phyloP scores from a whole-genome alignment of 2,329 filamentous ascomycete genomes.

The Dothistroma septosporum region DNA sequence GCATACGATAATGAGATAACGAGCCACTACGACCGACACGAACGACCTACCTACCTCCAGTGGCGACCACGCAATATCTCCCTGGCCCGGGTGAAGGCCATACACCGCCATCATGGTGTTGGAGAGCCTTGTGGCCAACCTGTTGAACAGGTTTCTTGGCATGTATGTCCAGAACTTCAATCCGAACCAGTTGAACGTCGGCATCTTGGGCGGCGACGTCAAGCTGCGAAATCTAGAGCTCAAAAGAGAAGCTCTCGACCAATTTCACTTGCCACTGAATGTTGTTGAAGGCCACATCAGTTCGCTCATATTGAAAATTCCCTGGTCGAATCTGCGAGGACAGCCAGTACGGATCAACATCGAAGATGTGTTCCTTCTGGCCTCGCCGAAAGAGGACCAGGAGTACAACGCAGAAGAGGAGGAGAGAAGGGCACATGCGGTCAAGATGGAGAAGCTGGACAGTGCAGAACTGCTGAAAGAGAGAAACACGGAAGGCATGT shows the following conservation, averaged over 20 bases:
- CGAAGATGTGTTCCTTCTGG: constrained; percentile 92
- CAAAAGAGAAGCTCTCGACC: constrained; percentile 89
- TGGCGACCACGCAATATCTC: constrained; percentile 4
- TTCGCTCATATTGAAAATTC: constrained; percentile 85
- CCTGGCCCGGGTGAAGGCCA: constrained; percentile 72
- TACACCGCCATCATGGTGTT: constrained; percentile 66
- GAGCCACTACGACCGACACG: constrained; percentile 1
- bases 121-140: constrained; percentile 90
- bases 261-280: constrained; percentile 93
- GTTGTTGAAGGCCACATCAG: constrained; percentile 94
- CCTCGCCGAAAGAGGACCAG: constrained; percentile 90
- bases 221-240: constrained; percentile 90
- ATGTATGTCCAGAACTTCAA: constrained; percentile 99
- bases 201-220: constrained; percentile 98
- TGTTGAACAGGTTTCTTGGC: constrained; percentile 98
- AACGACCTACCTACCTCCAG: not conserved
- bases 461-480: constrained; percentile 93
- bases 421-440: constrained; percentile 73
- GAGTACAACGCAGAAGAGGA: constrained; percentile 93
- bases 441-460: constrained; percentile 99
- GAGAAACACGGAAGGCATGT: constrained; percentile 85
- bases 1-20: constrained; percentile 11
- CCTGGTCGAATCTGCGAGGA: constrained; percentile 93
- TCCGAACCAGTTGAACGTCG: constrained; percentile 93
- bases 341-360: constrained; percentile 94